Conservation (phyloP, 2,329 filamentous ascomycete genomes). For the Talaromyces sp. region DNA sequence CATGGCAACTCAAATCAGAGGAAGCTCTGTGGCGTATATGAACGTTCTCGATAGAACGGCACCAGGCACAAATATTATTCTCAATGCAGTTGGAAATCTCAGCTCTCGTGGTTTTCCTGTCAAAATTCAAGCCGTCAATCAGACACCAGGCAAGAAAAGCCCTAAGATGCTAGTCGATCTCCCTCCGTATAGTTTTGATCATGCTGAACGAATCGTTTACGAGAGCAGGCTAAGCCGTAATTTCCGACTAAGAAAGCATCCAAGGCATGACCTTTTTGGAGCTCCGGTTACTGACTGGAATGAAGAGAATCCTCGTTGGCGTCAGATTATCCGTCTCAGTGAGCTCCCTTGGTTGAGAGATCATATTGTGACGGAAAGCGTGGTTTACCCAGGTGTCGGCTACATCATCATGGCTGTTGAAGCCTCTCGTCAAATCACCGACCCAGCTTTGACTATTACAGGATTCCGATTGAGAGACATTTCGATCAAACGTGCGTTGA, state of each 20-base stretch:
- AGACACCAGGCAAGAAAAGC: conserved; percentile 8
- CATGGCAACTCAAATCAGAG: conserved; percentile 15
- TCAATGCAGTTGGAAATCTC: conserved; percentile 24
- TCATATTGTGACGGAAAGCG: conserved; percentile 22
- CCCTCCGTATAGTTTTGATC: conserved; percentile 31
- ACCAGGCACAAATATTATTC: conserved; percentile 21
- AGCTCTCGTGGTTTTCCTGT: conserved; percentile 23
- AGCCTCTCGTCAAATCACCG: conserved; percentile 26
- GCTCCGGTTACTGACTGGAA: conserved; percentile 31
- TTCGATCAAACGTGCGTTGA: conserved; percentile 29
- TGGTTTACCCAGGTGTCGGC: conserved; percentile 29
- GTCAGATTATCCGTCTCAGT: conserved; percentile 28
- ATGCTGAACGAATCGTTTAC: conserved; percentile 23
- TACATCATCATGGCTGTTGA: conserved; percentile 32
- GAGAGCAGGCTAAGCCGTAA: conserved; percentile 30
- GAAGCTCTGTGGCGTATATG: conserved; percentile 24
- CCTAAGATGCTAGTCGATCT: conserved; percentile 26
- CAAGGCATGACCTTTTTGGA: conserved; percentile 32
- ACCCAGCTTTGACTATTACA: conserved; percentile 11
- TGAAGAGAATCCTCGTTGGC: conserved; percentile 27
- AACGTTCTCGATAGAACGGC: conserved; percentile 27
- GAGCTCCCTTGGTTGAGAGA: conserved; percentile 34
- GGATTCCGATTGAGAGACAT: conserved; percentile 26
- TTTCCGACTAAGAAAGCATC: conserved; percentile 26
- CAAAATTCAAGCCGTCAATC: conserved; percentile 27